A percentile compares a stretch with the other conserved stretches of the same genome.
phyloP scores from a whole-genome alignment of 73 alveolate genomes.

The Uronychia binucleata region DNA sequence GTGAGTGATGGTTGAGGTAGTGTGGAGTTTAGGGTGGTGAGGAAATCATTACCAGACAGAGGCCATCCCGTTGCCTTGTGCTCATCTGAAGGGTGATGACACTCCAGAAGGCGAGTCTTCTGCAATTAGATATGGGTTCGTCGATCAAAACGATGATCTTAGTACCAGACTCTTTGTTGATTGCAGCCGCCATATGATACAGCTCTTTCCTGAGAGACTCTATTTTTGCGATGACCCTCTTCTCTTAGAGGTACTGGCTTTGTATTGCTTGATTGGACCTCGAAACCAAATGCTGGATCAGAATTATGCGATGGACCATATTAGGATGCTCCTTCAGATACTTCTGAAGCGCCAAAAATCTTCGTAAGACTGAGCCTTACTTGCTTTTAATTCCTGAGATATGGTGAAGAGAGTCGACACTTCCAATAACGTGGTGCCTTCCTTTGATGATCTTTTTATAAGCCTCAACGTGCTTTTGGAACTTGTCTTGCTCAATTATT shows the following conservation, averaged over 20 bases:
- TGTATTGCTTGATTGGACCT: neutral
- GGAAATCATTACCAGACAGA: constrained; percentile 63
- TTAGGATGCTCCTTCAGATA: constrained; percentile 40
- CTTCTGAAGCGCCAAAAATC: constrained; percentile 48
- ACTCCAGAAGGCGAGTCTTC: constrained; percentile 71
- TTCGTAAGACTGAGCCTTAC: neutral
- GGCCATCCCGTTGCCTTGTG: constrained; percentile 75
- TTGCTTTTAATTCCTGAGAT: constrained; percentile 57
- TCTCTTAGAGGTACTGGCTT: neutral
- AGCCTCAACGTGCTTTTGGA: neutral
- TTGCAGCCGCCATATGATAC: constrained; percentile 2
- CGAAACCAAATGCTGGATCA: constrained; percentile 4
- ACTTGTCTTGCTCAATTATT: constrained; percentile 20
- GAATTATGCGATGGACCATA: constrained; percentile 5
- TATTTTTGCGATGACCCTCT: constrained; percentile 21
- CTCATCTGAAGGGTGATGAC: constrained; percentile 62
- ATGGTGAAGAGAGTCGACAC: constrained; percentile 59
- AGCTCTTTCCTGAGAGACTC: constrained; percentile 11
- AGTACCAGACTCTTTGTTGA: constrained; percentile 54
- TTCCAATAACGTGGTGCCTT: constrained; percentile 33
- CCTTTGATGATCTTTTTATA: neutral
- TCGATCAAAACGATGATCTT: constrained; percentile 13
- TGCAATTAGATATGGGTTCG: constrained; percentile 36
- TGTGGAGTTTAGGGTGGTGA: too few relatives aligned
- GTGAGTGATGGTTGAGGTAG: too few relatives aligned